phyloP scores from a whole-genome alignment of 495 filamentous ascomycete genomes.

The Entonaema liquescens region DNA sequence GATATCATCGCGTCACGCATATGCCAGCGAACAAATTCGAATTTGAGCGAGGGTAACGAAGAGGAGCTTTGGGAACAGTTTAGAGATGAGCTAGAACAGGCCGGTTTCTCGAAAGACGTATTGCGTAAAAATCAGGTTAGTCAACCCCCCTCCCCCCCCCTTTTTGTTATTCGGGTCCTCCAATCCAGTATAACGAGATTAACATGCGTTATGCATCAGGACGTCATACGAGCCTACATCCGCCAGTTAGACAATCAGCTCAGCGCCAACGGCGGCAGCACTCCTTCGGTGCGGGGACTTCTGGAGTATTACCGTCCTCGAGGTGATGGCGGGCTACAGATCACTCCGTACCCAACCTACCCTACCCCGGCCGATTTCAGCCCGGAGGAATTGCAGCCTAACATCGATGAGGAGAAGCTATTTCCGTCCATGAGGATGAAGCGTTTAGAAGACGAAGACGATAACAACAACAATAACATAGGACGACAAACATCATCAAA shows the following conservation, averaged over 20 bases:
- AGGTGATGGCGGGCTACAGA: slow-evolving; percentile 17
- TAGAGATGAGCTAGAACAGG: slow-evolving; percentile 58
- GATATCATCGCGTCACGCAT: slow-evolving; percentile 59
- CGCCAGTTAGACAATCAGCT: slow-evolving; percentile 58
- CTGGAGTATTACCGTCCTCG: slow-evolving; percentile 43
- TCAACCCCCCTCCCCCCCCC: too few species aligned
- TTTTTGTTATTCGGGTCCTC: slow-evolving; percentile 1
- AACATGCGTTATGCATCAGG: slow-evolving; percentile 48
- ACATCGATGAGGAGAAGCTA: slow-evolving; percentile 53
- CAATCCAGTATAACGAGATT: slow-evolving; percentile 29
- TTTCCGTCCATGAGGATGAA: slow-evolving; percentile 52
- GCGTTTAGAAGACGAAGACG: slow-evolving; percentile 43
- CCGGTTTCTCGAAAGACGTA: slow-evolving; percentile 61
- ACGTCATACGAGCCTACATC: slow-evolving; percentile 64
- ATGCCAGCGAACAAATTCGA: slow-evolving; percentile 49
- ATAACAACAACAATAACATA: slow-evolving; percentile 10
- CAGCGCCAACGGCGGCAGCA: slow-evolving; percentile 44
- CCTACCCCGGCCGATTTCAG: slow-evolving; percentile 31
- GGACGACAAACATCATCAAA: slow-evolving; percentile 15
- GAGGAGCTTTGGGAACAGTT: slow-evolving; percentile 64
- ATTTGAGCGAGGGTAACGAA: slow-evolving; percentile 52
- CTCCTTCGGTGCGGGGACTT: slow-evolving; percentile 54
- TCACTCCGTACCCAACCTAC: slow-evolving; percentile 38
- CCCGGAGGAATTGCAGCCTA: slow-evolving; percentile 40
- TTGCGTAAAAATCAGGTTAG: slow-evolving; percentile 61